Evolutionary conservation across 164 flowering plant genomes (phyloP).

Genomic region (Annona squamosa): DNA sequence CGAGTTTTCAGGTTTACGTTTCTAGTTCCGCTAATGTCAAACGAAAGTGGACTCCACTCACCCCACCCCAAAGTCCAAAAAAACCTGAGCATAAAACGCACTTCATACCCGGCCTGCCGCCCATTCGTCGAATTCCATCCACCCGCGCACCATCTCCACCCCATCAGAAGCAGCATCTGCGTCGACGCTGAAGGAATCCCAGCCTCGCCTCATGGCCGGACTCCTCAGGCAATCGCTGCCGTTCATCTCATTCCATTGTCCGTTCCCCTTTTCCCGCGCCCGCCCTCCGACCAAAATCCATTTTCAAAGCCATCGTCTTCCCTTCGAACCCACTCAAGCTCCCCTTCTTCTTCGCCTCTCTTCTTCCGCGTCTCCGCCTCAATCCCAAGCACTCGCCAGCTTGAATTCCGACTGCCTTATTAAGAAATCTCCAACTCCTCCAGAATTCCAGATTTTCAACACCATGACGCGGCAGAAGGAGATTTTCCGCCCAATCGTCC

Average conservation of each 20-base stretch:
- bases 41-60: no score
- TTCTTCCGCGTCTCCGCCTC: not conserved
- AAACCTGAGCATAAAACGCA: no score
- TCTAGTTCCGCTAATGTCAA: no score
- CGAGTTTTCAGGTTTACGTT: no score
- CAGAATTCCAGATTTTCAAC: conserved; percentile 60
- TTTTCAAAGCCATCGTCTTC: not conserved
- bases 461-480: conserved; percentile 76
- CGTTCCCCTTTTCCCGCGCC: not conserved
- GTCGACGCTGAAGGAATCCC: not conserved
- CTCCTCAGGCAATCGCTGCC: not conserved
- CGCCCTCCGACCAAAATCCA: not conserved
- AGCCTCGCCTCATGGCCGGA: not conserved
- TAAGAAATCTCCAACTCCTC: not conserved
- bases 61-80: no score
- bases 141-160: not conserved
- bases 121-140: not conserved
- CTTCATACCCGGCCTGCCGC: no score
- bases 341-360: not conserved
- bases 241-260: not conserved
- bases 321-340: not conserved
- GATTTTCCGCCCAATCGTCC: conserved; percentile 51
- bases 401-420: conserved; percentile 1
- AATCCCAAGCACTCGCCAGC: conserved; percentile 2
- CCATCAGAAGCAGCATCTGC: not conserved